Conservation (phyloP, 1,284 basidiomycete species). For the Ustilago hordei region DNA sequence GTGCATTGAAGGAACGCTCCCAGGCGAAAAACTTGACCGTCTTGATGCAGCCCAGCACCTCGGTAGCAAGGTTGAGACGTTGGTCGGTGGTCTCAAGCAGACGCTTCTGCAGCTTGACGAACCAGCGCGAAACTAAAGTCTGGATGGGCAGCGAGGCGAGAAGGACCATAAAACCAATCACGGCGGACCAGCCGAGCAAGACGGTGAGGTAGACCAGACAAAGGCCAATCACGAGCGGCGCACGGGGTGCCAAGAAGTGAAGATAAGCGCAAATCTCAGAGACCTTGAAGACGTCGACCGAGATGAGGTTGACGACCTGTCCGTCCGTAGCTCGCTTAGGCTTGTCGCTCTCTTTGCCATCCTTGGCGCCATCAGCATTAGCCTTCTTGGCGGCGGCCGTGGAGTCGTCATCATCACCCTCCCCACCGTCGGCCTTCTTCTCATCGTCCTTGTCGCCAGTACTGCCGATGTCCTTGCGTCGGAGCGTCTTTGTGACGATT, state of each 20-base stretch:
- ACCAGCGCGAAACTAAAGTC: conserved; percentile 71
- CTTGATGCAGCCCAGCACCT: conserved; percentile 74
- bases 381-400: conserved; percentile 29
- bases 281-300: conserved; percentile 73
- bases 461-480: conserved; percentile 71
- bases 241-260: conserved; percentile 69
- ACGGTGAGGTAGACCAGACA: conserved; percentile 72
- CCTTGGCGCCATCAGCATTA: conserved; percentile 18
- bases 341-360: conserved; percentile 32
- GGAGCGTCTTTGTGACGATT: conserved; percentile 74
- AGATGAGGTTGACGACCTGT: conserved; percentile 74
- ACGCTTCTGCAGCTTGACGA: conserved; percentile 71
- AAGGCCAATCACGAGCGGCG: conserved; percentile 73
- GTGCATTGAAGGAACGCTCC: conserved; percentile 70
- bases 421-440: conserved; percentile 24
- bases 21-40: conserved; percentile 77
- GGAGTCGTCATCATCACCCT: conserved; percentile 27
- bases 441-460: conserved; percentile 40
- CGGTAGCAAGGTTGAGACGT: conserved; percentile 73
- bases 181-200: conserved; percentile 73
- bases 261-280: conserved; percentile 64
- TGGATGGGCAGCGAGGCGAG: conserved; percentile 59
- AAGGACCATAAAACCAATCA: conserved; percentile 69
- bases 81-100: conserved; percentile 73
- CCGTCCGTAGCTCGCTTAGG: conserved; percentile 70